These are phyloP conservation scores for Bauhinia variegata DNA, from an alignment of 306 rosid genomes.

Conservation along the genomic window DNA sequence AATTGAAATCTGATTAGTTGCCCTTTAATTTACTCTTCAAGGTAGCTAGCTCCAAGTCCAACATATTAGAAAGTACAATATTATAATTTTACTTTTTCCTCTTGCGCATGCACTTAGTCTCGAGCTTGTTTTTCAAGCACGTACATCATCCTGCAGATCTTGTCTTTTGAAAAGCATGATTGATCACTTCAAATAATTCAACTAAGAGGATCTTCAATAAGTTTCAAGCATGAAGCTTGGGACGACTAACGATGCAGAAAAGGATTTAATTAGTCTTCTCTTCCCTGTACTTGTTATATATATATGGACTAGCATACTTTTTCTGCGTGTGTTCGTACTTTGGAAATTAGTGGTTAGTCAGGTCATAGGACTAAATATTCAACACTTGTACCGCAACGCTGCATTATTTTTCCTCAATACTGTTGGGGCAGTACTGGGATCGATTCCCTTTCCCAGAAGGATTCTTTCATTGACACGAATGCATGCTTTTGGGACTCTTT, in stretches of 20 bases:
- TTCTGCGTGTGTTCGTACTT: constrained; percentile 1
- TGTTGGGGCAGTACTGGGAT: constrained; percentile 40
- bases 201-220: constrained; percentile 37
- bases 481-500: constrained; percentile 11
- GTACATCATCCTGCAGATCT: constrained; percentile 33
- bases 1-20: no score
- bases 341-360: no score
- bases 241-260: constrained; percentile 14
- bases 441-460: constrained; percentile 7
- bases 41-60: not conserved
- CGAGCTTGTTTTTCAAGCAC: constrained; percentile 22
- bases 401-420: constrained; percentile 26
- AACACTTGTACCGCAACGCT: no score
- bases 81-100: constrained; percentile 27
- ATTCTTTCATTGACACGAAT: not conserved
- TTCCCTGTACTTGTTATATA: not conserved
- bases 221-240: constrained; percentile 4
- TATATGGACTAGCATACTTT: not conserved
- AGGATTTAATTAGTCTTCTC: constrained; percentile 22
- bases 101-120: constrained; percentile 37
- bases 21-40: not conserved
- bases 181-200: constrained; percentile 49
- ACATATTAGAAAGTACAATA: not conserved
- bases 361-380: constrained; percentile 29
- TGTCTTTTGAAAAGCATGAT: constrained; percentile 33